A percentile compares a stretch with the other conserved stretches of the same genome.
These are phyloP conservation scores for Tetrahymena malaccensis DNA, from an alignment of 73 alveolate species.

Conservation along the genomic window DNA sequence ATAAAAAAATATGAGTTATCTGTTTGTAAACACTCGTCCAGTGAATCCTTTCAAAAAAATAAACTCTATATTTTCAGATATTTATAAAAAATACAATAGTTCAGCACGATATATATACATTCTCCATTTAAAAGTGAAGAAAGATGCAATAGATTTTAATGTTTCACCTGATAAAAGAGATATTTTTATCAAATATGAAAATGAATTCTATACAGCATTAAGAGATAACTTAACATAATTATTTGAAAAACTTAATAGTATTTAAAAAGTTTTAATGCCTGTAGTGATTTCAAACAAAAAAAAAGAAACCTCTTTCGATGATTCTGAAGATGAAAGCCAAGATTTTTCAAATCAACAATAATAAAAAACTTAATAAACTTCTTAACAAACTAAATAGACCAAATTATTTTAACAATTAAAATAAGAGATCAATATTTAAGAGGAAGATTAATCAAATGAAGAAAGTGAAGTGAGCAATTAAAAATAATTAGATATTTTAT, in stretches of 20 bases:
- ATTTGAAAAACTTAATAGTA: neutral
- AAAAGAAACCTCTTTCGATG: neutral
- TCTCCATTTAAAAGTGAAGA: conserved; percentile 61
- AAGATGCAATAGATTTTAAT: conserved; percentile 63
- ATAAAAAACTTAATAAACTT: neutral
- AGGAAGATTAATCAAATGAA: neutral
- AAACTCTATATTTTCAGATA: conserved; percentile 63
- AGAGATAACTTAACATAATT: neutral
- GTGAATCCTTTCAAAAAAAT: conserved; percentile 70
- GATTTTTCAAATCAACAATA: conserved; percentile 9
- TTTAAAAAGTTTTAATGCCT: conserved; percentile 6
- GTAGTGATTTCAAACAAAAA: neutral
- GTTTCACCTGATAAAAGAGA: conserved; percentile 90
- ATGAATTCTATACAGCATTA: conserved; percentile 40
- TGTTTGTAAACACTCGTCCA: conserved; percentile 58
- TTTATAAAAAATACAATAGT: conserved; percentile 76
- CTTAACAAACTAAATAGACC: neutral
- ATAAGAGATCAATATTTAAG: neutral
- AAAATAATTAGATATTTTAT: neutral
- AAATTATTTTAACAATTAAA: too few relatives aligned
- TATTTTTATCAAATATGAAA: conserved; percentile 62
- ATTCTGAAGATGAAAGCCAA: conserved; percentile 27
- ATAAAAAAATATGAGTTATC: conserved; percentile 49
- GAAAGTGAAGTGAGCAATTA: neutral
- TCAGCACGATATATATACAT: conserved; percentile 69